A percentile compares a stretch with the other conserved stretches of the same genome.
Conservation (phyloP, 176 grass and related monocot species). For the Carex scoparia region DNA sequence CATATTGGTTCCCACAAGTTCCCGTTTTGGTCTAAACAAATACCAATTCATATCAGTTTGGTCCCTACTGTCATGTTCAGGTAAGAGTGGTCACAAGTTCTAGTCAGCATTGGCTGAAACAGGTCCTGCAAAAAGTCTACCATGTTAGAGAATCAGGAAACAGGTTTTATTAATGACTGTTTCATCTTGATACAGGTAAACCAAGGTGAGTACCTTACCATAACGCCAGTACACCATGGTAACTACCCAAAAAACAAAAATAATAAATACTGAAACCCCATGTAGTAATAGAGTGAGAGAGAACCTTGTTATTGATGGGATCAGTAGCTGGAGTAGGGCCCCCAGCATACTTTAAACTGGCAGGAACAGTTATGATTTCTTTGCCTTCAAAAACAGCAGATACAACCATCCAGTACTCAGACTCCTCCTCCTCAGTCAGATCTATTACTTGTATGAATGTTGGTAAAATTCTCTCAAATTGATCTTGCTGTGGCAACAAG, state of each 20-base stretch:
- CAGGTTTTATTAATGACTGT: background rate
- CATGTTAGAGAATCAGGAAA: background rate
- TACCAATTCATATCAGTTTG: background rate
- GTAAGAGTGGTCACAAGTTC: background rate
- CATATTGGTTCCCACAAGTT: background rate
- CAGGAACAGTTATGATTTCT: slow-evolving; percentile 44
- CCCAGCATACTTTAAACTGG: slow-evolving; percentile 25
- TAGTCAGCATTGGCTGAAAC: background rate
- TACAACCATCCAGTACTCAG: slow-evolving; percentile 92
- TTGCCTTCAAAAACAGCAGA: slow-evolving; percentile 92
- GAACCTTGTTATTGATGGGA: slow-evolving; percentile 82
- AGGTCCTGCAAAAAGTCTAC: background rate
- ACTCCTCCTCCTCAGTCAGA: slow-evolving; percentile 76
- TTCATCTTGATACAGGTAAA: background rate
- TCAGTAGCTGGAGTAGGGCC: slow-evolving; percentile 44
- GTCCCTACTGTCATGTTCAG: background rate
- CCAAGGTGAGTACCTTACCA: slow-evolving; percentile 4
- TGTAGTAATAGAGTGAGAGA: background rate
- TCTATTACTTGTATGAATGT: slow-evolving; percentile 94
- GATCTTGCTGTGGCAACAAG: slow-evolving; percentile 73
- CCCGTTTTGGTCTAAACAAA: background rate
- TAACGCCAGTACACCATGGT: background rate
- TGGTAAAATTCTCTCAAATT: slow-evolving; percentile 89
- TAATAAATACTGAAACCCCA: slow-evolving; percentile 6
- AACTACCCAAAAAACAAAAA: background rate